Conservation (phyloP, 116 monocot species). For the Trichopus zeylanicus region DNA sequence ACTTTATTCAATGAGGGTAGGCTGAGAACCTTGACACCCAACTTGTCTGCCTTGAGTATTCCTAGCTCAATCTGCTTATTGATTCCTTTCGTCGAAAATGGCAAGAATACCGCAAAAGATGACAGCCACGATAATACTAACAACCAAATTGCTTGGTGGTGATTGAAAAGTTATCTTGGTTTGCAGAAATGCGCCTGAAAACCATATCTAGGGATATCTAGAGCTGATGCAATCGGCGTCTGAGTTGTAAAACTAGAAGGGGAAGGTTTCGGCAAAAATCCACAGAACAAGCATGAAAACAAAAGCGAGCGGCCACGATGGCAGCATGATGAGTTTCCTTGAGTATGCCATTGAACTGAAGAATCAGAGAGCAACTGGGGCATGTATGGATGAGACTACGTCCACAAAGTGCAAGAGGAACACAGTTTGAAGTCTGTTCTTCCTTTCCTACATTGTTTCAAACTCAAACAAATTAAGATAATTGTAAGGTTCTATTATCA, state of each 20-base stretch:
- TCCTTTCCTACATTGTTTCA: slow-evolving; percentile 26
- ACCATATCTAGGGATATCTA: slow-evolving; percentile 61
- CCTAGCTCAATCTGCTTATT: slow-evolving; percentile 84
- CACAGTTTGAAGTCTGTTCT: slow-evolving; percentile 38
- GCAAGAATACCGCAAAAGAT: slow-evolving; percentile 46
- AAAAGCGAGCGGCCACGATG: slow-evolving; percentile 41
- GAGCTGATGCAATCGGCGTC: slow-evolving; percentile 51
- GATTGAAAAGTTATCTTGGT: no score
- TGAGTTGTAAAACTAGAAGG: slow-evolving; percentile 64
- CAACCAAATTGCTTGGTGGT: no score
- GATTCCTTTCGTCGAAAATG: slow-evolving; percentile 59
- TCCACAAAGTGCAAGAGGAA: slow-evolving; percentile 73
- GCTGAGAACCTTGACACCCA: slow-evolving; percentile 85
- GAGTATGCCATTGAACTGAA: slow-evolving; percentile 36
- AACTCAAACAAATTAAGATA: no score
- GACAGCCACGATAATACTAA: no score
- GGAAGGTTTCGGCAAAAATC: slow-evolving; percentile 73
- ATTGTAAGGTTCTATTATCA: no score
- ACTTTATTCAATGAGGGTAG: slow-evolving; percentile 82
- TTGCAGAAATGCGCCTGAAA: slow-evolving; percentile 33
- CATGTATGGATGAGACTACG: slow-evolving; percentile 39
- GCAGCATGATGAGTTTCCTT: slow-evolving; percentile 13
- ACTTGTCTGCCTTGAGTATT: slow-evolving; percentile 71
- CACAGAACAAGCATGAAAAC: slow-evolving; percentile 60
- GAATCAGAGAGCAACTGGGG: slow-evolving; percentile 31